These are phyloP conservation scores for Beauveria varroae DNA, from an alignment of 2,329 filamentous ascomycete species.

Conservation along the genomic window DNA sequence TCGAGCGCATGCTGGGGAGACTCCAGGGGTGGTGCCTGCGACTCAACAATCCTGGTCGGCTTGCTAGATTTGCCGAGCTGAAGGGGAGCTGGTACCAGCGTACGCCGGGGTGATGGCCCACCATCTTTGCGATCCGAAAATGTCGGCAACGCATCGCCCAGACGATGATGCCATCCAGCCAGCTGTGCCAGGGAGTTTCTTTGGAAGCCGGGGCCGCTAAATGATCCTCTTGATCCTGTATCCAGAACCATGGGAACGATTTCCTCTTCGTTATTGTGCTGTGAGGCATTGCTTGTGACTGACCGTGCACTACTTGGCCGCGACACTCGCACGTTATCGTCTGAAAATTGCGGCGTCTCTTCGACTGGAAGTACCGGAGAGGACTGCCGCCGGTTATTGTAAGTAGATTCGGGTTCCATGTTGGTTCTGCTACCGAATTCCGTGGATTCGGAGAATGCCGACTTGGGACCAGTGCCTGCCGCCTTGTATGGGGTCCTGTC, in stretches of 20 bases:
- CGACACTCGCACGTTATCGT: background rate
- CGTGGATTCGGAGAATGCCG: background rate
- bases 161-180: conserved; percentile 43
- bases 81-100: conserved; percentile 50
- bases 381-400: conserved; percentile 34
- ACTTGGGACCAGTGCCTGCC: background rate
- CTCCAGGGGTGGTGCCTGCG: conserved; percentile 45
- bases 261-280: conserved; percentile 17
- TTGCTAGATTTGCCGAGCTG: conserved; percentile 36
- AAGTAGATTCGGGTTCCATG: background rate
- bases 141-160: conserved; percentile 51
- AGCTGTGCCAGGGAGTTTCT: conserved; percentile 9
- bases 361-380: conserved; percentile 42
- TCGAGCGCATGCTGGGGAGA: conserved; percentile 42
- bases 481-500: background rate
- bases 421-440: background rate
- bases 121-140: conserved; percentile 48
- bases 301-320: conserved; percentile 1
- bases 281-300: background rate
- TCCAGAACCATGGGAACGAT: conserved; percentile 41
- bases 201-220: background rate
- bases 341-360: conserved; percentile 14
- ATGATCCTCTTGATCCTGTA: conserved; percentile 13
- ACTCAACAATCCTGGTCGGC: conserved; percentile 36
- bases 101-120: conserved; percentile 36